Conservation (phyloP, 306 rosid genomes). For the cucumber (Cucumis sativus) region DNA sequence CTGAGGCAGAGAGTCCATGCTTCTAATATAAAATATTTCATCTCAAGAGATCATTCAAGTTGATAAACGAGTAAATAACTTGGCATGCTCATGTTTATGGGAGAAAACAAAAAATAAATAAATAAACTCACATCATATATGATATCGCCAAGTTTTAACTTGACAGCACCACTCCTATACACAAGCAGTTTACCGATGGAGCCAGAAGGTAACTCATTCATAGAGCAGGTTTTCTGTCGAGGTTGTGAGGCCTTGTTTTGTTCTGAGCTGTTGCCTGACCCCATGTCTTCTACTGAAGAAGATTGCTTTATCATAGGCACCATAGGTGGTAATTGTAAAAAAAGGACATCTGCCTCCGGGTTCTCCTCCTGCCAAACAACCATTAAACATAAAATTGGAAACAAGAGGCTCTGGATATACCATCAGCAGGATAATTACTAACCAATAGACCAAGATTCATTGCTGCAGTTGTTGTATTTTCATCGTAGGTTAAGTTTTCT, state of each 20-base stretch:
- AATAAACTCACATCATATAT: conserved; percentile 60
- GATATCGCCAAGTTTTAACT: conserved; percentile 64
- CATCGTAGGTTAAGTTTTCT: conserved; percentile 34
- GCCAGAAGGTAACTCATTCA: conserved; percentile 52
- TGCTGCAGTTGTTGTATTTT: conserved; percentile 33
- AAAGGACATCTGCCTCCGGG: conserved; percentile 40
- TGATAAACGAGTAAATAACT: not conserved
- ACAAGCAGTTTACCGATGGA: conserved; percentile 76
- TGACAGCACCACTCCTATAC: conserved; percentile 66
- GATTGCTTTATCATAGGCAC: conserved; percentile 34
- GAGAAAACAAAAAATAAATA: not conserved
- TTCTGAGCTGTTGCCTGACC: conserved; percentile 17
- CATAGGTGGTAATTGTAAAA: conserved; percentile 45
- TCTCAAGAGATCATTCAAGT: not conserved
- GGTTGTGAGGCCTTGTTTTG: conserved; percentile 10
- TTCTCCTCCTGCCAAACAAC: conserved; percentile 57
- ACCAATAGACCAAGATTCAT: conserved; percentile 63
- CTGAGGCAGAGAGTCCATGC: not conserved
- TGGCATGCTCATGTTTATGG: not conserved
- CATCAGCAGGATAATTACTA: conserved; percentile 11
- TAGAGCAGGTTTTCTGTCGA: conserved; percentile 18
- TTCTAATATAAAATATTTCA: conserved; percentile 3
- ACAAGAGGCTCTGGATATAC: not conserved
- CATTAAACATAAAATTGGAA: conserved; percentile 7
- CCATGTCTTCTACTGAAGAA: conserved; percentile 11